Base-by-base conservation (phyloP, 192 early-diverging fungal genomes). In the Chytriomyces sp. region DNA sequence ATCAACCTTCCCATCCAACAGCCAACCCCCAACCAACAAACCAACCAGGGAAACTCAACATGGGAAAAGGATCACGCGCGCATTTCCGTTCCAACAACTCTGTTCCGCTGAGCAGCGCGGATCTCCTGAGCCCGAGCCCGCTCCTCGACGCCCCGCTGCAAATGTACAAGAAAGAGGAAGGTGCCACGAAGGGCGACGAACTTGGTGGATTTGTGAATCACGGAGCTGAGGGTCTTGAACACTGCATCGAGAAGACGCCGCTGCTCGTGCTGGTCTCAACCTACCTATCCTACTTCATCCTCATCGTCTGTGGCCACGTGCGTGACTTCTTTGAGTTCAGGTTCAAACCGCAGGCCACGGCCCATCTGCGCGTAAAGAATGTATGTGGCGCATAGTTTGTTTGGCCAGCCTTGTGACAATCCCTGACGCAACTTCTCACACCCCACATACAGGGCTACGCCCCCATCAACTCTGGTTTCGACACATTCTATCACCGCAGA, bases 401-500 rank as follows among this genome's bases (percentile, higher is more conserved):
- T 65, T 19, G 6, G 6, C 19, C 34, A 17, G 17, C 4, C n/a
- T 17, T 33, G 60, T 62, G 25, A 31, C 12, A 3, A 19, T 3
- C 10, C 19, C 2, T 3, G 17, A 8, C 54, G 10, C 19, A 19
- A 10, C 17, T 56, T 30, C 31, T 54, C 26, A 31, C 31, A 19
- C 49, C 28, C 10, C 0, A 54, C 41, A 30, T 37, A 52, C 76
- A 92, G 88, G 93, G 96, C 17, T 95, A 91, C 77, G 95, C 96
- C 38, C 92, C 95, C 37, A 78, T 99, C 68, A 93, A 92, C 55
- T 94, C 93, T 33, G 96, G 96, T 70, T 99, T 97, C 84, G 95
- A 99, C 74, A 94, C 92, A 60, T 93, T 99, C 82, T 98, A 96
- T 87, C 91, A 89, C 55, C 88, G 97, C 33, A 90, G 93, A 40